phyloP scores from a whole-genome alignment of 345 rosid species.

The Citrus australasica region DNA sequence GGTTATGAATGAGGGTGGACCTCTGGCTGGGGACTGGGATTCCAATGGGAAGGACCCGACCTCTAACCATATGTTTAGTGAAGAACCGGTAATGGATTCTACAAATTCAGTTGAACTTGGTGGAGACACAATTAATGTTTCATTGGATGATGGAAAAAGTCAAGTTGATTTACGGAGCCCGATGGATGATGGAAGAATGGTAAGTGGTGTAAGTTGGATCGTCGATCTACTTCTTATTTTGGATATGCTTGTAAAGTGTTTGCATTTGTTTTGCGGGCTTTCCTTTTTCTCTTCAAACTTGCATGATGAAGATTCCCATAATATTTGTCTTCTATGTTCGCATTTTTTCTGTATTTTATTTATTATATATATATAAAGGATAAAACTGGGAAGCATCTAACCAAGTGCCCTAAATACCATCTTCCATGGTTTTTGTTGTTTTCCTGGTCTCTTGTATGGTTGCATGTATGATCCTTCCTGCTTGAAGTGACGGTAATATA shows the following conservation, averaged over 20 bases:
- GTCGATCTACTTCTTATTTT: not conserved
- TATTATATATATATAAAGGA: too few species aligned
- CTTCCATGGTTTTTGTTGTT: not conserved
- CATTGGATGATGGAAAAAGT: constrained; percentile 23
- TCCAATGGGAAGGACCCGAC: constrained; percentile 30
- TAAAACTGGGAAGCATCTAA: not conserved
- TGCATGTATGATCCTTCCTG: not conserved
- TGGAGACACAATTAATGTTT: constrained; percentile 15
- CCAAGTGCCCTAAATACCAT: not conserved
- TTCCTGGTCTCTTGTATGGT: not conserved
- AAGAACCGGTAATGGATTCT: constrained; percentile 27
- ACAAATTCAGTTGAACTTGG: constrained; percentile 22
- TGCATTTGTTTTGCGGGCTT: not conserved
- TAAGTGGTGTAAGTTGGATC: constrained; percentile 41
- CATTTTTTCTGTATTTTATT: not conserved
- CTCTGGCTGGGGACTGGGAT: constrained; percentile 27
- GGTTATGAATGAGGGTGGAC: constrained; percentile 28
- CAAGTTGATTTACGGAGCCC: constrained; percentile 33
- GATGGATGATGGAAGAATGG: constrained; percentile 29
- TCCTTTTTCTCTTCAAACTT: not conserved
- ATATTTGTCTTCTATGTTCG: not conserved
- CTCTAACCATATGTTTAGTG: constrained; percentile 23
- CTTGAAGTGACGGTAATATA: not conserved
- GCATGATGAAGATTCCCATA: not conserved
- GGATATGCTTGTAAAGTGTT: constrained; percentile 3